Conservation (phyloP, 371 early-diverging fungal species). For the Saksenaea oblongispora region DNA sequence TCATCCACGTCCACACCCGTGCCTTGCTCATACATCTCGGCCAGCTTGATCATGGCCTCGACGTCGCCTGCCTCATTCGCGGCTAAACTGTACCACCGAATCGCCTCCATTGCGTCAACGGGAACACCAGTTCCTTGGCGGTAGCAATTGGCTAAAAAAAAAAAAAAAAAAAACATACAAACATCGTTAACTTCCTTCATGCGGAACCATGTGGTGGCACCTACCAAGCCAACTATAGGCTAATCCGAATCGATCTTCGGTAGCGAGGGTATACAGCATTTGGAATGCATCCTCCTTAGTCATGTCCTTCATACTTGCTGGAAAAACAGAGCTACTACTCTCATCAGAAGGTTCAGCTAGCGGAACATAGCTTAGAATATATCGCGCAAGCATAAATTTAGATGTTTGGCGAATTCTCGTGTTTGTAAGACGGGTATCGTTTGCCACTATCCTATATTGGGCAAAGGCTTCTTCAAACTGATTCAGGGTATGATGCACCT, state of each 20-base stretch:
- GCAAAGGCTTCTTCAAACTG: slow-evolving; percentile 23
- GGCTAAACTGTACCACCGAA: slow-evolving; percentile 36
- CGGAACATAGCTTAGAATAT: slow-evolving; percentile 17
- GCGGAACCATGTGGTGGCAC: neutral
- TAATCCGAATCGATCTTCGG: slow-evolving; percentile 15
- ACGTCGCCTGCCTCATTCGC: slow-evolving; percentile 41
- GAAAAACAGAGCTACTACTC: neutral
- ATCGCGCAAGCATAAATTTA: slow-evolving; percentile 23
- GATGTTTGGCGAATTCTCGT: slow-evolving; percentile 16
- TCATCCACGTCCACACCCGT: slow-evolving; percentile 23
- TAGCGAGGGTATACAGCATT: slow-evolving; percentile 12
- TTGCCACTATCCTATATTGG: slow-evolving; percentile 18
- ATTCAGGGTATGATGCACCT: slow-evolving; percentile 19
- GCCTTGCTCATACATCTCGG: slow-evolving; percentile 30
- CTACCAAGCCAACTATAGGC: slow-evolving; percentile 27
- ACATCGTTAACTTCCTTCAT: neutral
- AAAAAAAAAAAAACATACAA: neutral
- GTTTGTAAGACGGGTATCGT: slow-evolving; percentile 10
- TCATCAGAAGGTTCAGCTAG: neutral
- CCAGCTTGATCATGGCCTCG: slow-evolving; percentile 43
- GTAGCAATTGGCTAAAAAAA: slow-evolving; percentile 13
- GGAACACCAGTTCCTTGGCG: slow-evolving; percentile 13
- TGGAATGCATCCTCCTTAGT: slow-evolving; percentile 19
- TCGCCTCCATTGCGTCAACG: slow-evolving; percentile 32
- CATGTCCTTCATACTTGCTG: slow-evolving; percentile 1